Percentiles rank a stretch among this genome's conserved stretches.
These are phyloP conservation scores for Linanthus parryae DNA, from an alignment of 148 eudicot genomes.

Conservation along the genomic window DNA sequence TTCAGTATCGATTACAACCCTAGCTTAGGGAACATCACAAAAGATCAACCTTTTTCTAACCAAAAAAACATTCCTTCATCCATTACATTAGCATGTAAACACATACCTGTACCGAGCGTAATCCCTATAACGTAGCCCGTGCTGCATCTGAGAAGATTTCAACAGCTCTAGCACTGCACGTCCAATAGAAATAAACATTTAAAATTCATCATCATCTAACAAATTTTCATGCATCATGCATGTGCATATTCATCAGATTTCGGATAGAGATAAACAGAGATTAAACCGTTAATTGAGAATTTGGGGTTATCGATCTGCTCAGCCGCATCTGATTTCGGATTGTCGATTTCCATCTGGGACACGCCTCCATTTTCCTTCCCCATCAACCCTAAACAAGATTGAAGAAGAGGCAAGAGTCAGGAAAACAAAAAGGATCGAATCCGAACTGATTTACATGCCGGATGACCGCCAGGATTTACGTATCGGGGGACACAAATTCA, in stretches of 20 bases:
- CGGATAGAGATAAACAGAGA: background rate
- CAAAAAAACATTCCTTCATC: background rate
- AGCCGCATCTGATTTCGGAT: slow-evolving; percentile 22
- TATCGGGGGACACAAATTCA: too few relatives aligned
- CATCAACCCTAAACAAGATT: slow-evolving; percentile 29
- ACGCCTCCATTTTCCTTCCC: slow-evolving; percentile 38
- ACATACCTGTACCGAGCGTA: slow-evolving; percentile 54
- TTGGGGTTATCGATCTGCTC: slow-evolving; percentile 58
- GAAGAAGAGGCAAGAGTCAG: background rate
- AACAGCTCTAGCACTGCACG: slow-evolving; percentile 68
- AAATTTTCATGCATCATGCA: too few relatives aligned
- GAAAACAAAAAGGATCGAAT: too few relatives aligned
- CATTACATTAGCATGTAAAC: background rate
- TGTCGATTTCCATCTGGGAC: slow-evolving; percentile 74
- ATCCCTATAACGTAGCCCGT: slow-evolving; percentile 86
- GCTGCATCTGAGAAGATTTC: slow-evolving; percentile 97
- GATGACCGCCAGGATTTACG: too few relatives aligned
- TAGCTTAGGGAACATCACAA: background rate
- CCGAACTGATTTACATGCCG: too few relatives aligned
- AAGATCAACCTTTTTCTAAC: too few relatives aligned
- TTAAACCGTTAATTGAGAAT: slow-evolving; percentile 67
- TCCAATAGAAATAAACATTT: background rate
- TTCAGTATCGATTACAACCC: slow-evolving; percentile 3
- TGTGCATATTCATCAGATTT: background rate
- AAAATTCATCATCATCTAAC: too few relatives aligned